These are phyloP conservation scores for Linum tenue DNA, from an alignment of 345 rosid species.

Conservation along the genomic window DNA sequence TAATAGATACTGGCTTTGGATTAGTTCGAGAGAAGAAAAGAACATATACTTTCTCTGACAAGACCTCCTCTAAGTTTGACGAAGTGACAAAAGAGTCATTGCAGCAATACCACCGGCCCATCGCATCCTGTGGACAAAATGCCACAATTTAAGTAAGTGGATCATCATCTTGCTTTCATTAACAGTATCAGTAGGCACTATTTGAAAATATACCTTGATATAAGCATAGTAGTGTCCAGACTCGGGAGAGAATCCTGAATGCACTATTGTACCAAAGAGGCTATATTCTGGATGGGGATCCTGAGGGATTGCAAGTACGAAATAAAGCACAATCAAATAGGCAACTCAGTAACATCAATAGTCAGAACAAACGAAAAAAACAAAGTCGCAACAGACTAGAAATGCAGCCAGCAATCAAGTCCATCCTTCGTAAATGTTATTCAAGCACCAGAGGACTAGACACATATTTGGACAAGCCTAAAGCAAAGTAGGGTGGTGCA, in stretches of 20 bases:
- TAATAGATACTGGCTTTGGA: conserved; percentile 44
- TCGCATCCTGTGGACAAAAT: conserved; percentile 52
- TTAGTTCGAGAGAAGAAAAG: conserved; percentile 77
- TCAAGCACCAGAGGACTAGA: too few species aligned
- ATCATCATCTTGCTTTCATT: conserved; percentile 4
- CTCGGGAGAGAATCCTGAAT: conserved; percentile 80
- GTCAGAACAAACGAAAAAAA: not conserved
- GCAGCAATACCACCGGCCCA: conserved; percentile 91
- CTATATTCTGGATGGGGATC: conserved; percentile 78
- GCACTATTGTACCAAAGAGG: conserved; percentile 95
- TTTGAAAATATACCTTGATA: conserved; percentile 49
- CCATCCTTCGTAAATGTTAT: too few species aligned
- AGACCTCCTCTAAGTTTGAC: conserved; percentile 73
- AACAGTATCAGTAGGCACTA: not conserved
- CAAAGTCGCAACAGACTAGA: not conserved
- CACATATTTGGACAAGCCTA: too few species aligned
- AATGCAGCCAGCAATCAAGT: not conserved
- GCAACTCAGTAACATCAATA: conserved; percentile 5
- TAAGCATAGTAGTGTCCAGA: conserved; percentile 98
- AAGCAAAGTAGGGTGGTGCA: too few species aligned
- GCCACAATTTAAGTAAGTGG: conserved; percentile 17
- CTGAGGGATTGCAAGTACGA: conserved; percentile 23
- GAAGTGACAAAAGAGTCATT: conserved; percentile 67
- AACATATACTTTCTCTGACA: conserved; percentile 89
- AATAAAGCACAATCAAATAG: not conserved